Conservation (phyloP, 2,329 filamentous ascomycete species). For the Hymenotorrendiella dingleyae region DNA sequence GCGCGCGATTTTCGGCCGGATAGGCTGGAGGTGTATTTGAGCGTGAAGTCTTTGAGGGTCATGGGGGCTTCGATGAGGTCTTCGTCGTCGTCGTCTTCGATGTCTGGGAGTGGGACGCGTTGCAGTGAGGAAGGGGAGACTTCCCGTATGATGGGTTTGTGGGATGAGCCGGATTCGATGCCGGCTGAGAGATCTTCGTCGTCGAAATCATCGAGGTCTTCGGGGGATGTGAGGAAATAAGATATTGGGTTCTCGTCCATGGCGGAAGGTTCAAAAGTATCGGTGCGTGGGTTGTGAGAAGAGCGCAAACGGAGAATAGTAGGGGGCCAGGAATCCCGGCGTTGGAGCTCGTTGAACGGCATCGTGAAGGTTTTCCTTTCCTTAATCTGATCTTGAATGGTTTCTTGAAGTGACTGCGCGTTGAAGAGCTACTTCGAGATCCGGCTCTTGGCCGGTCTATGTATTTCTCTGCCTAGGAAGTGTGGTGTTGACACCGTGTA, state of each 20-base stretch:
- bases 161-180: slow-evolving; percentile 25
- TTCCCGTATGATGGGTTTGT: slow-evolving; percentile 22
- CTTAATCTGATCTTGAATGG: too few species aligned
- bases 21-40: slow-evolving; percentile 9
- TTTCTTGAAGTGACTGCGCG: background rate
- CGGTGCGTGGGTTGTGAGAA: slow-evolving; percentile 11
- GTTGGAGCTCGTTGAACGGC: slow-evolving; percentile 27
- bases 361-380: slow-evolving; percentile 12
- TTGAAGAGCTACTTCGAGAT: slow-evolving; percentile 5
- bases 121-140: slow-evolving; percentile 28
- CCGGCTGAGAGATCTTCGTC: slow-evolving; percentile 29
- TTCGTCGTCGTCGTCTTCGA: slow-evolving; percentile 16
- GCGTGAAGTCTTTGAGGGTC: slow-evolving; percentile 25
- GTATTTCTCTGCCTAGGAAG: slow-evolving; percentile 8
- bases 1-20: slow-evolving; percentile 16
- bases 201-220: slow-evolving; percentile 25
- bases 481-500: background rate
- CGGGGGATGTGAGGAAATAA: slow-evolving; percentile 30
- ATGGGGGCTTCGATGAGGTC: slow-evolving; percentile 25
- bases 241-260: slow-evolving; percentile 31
- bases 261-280: slow-evolving; percentile 12
- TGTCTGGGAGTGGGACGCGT: slow-evolving; percentile 10
- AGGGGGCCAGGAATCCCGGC: slow-evolving; percentile 31
- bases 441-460: slow-evolving; percentile 31
- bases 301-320: slow-evolving; percentile 26